Evolutionary conservation across 257 asterid species (phyloP).

Genomic region (Ocimum tenuiflorum): DNA sequence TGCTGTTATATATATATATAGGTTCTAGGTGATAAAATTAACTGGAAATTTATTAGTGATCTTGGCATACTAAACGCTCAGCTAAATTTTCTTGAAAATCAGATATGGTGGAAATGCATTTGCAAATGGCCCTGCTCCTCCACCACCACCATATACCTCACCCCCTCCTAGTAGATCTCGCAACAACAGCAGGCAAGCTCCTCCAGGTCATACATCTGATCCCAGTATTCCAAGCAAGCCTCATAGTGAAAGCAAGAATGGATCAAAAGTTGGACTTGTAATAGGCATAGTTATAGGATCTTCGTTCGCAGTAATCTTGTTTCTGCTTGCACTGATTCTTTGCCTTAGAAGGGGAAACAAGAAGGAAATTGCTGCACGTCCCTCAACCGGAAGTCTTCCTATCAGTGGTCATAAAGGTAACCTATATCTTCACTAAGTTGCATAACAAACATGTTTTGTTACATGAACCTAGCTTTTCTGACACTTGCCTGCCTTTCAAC

Average conservation of each 20-base stretch:
- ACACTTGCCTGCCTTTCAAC: background rate
- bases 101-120: slow-evolving; percentile 79
- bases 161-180: slow-evolving; percentile 77
- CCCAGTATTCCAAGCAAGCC: slow-evolving; percentile 36
- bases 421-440: slow-evolving; percentile 5
- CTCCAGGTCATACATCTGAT: slow-evolving; percentile 42
- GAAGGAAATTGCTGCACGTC: slow-evolving; percentile 71
- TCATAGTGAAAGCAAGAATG: slow-evolving; percentile 38
- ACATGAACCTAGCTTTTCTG: background rate
- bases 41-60: slow-evolving; percentile 1
- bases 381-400: slow-evolving; percentile 57
- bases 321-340: slow-evolving; percentile 52
- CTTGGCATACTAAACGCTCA: slow-evolving; percentile 7
- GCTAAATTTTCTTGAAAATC: slow-evolving; percentile 23
- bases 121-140: slow-evolving; percentile 87
- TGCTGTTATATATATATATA: slow-evolving; percentile 2
- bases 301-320: slow-evolving; percentile 35
- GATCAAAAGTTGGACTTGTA: slow-evolving; percentile 63
- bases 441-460: background rate
- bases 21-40: background rate
- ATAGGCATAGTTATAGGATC: slow-evolving; percentile 78
- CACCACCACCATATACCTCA: slow-evolving; percentile 76
- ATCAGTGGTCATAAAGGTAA: slow-evolving; percentile 48
- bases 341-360: slow-evolving; percentile 53
- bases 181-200: slow-evolving; percentile 32